These are phyloP conservation scores for Labyrinthula sp. DNA, from an alignment of 352 stramenopile genomes.

Conservation along the genomic window DNA sequence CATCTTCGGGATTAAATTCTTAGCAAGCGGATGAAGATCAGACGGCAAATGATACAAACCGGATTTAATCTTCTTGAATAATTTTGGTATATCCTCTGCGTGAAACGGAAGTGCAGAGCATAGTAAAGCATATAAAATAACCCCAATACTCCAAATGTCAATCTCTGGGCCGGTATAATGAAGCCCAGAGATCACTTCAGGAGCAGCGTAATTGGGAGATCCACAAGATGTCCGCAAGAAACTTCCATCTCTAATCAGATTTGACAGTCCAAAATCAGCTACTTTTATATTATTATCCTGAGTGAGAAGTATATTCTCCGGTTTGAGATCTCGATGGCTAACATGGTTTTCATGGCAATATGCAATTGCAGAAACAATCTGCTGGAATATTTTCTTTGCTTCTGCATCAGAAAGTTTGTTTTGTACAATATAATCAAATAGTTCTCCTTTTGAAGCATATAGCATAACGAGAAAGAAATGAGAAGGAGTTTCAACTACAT, in stretches of 20 bases:
- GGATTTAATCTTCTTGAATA: slow-evolving; percentile 97
- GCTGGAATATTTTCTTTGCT: slow-evolving; percentile 95
- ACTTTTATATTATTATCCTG: slow-evolving; percentile 99
- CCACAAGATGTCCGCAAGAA: slow-evolving; percentile 90
- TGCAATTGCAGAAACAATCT: slow-evolving; percentile 76
- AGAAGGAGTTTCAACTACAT: slow-evolving; percentile 94
- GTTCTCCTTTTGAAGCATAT: slow-evolving; percentile 67
- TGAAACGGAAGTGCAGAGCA: slow-evolving; percentile 88
- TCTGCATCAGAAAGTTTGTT: slow-evolving; percentile 76
- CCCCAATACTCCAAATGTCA: slow-evolving; percentile 94
- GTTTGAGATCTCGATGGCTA: slow-evolving; percentile 93
- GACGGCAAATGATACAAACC: slow-evolving; percentile 92
- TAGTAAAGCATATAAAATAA: slow-evolving; percentile 95
- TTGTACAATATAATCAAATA: slow-evolving; percentile 96
- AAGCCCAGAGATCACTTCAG: slow-evolving; percentile 91
- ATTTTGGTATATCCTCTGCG: slow-evolving; percentile 89
- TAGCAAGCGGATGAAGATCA: slow-evolving; percentile 78
- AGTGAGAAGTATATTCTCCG: slow-evolving; percentile 88
- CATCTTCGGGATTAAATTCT: slow-evolving; percentile 90
- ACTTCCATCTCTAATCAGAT: slow-evolving; percentile 91
- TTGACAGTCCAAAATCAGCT: slow-evolving; percentile 96
- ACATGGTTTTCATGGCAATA: slow-evolving; percentile 99
- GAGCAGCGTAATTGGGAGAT: slow-evolving; percentile 96
- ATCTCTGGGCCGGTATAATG: slow-evolving; percentile 94
- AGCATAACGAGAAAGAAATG: slow-evolving; percentile 86